Evolutionary conservation across 1,284 basidiomycete genomes (phyloP).

Genomic region (Cryptococcus sp.): DNA sequence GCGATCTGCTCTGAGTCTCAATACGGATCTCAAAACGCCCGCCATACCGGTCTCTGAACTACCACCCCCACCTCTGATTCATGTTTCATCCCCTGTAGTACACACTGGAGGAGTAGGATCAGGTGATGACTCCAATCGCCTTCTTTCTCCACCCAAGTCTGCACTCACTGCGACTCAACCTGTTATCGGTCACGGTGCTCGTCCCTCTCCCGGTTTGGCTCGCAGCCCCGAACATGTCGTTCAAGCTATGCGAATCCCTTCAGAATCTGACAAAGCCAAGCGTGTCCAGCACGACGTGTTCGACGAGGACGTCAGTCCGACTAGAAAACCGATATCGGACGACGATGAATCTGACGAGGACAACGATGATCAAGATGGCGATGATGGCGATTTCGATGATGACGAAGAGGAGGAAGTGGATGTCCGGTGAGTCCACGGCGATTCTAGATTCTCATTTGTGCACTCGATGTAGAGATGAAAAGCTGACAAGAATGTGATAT

Average conservation of each 20-base stretch:
- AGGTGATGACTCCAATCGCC: too few species aligned
- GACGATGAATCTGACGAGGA: slow-evolving; percentile 26
- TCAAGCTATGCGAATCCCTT: slow-evolving; percentile 17
- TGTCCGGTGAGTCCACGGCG: slow-evolving; percentile 19
- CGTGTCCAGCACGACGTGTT: slow-evolving; percentile 9
- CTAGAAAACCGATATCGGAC: slow-evolving; percentile 1
- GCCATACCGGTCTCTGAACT: slow-evolving; percentile 16
- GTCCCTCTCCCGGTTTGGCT: too few species aligned
- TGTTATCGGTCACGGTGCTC: too few species aligned
- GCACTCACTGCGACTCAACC: background rate
- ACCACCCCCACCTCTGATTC: slow-evolving; percentile 33
- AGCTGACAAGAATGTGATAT: background rate
- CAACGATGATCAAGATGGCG: slow-evolving; percentile 36
- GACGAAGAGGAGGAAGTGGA: slow-evolving; percentile 47
- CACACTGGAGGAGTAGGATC: background rate
- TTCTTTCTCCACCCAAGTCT: background rate
- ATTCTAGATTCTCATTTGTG: too few species aligned
- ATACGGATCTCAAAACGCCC: slow-evolving; percentile 25
- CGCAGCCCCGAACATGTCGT: slow-evolving; percentile 11
- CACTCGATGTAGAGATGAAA: too few species aligned
- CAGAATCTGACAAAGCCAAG: background rate
- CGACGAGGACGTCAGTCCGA: slow-evolving; percentile 8
- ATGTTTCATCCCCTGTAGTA: slow-evolving; percentile 11
- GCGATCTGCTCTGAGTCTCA: background rate
- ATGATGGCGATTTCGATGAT: slow-evolving; percentile 40